These are phyloP conservation scores for Dalbergia cochinchinensis DNA, from an alignment of 306 rosid species.

Conservation along the genomic window DNA sequence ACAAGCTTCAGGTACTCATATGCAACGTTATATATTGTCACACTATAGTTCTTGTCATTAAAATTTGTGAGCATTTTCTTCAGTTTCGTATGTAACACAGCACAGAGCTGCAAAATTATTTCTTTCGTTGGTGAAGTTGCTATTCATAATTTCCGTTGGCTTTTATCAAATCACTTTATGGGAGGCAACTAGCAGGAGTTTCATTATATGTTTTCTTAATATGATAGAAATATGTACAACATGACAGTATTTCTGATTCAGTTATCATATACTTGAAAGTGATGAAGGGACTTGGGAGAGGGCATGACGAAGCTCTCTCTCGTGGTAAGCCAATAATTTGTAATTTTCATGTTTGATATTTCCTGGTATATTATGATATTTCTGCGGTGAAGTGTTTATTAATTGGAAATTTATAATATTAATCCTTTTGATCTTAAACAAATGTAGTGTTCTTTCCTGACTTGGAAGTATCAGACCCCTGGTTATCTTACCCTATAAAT, in stretches of 20 bases:
- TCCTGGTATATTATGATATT: not conserved
- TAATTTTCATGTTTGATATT: conserved; percentile 32
- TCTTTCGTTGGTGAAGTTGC: not conserved
- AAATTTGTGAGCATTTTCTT: conserved; percentile 31
- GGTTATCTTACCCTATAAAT: not conserved
- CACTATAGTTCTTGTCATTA: conserved; percentile 35
- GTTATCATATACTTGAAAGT: not conserved
- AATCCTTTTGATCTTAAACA: conserved; percentile 7
- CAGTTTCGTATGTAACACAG: not conserved
- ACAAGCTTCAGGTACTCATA: conserved; percentile 92
- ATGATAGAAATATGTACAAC: conserved; percentile 24
- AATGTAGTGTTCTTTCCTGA: conserved; percentile 1
- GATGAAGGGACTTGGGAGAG: conserved; percentile 27
- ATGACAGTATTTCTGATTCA: not conserved
- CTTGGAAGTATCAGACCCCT: not conserved
- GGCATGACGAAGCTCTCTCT: conserved; percentile 24
- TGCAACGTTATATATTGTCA: conserved; percentile 10
- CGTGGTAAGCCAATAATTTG: not conserved
- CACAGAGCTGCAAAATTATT: conserved; percentile 18
- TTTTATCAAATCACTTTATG: conserved; percentile 19
- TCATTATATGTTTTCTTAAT: conserved; percentile 24
- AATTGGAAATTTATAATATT: conserved; percentile 1
- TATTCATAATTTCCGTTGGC: not conserved
- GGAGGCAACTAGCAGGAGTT: not conserved
- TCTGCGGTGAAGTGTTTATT: conserved; percentile 10